Conservation (phyloP, 352 stramenopile species). For the Phytophthora rubi region DNA sequence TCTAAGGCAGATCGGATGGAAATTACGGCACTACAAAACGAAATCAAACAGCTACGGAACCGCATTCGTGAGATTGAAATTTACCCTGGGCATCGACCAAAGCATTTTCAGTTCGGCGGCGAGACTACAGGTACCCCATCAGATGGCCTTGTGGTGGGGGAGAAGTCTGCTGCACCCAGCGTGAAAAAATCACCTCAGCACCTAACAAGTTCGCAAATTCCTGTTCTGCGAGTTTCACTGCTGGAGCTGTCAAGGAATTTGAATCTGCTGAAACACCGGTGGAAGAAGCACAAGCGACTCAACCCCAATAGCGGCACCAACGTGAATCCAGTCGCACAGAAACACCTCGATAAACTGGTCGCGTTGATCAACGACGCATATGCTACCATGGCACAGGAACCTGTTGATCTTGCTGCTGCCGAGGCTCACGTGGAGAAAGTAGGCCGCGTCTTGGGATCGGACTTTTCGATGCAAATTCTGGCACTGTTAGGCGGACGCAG, state of each 20-base stretch:
- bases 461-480: conserved; percentile 76
- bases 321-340: conserved; percentile 63
- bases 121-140: neutral
- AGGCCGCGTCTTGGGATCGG: conserved; percentile 57
- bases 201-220: conserved; percentile 51
- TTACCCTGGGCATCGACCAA: conserved; percentile 18
- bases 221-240: conserved; percentile 71
- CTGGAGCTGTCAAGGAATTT: conserved; percentile 78
- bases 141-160: conserved; percentile 24
- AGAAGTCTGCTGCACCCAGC: neutral
- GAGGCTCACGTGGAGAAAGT: conserved; percentile 64
- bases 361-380: conserved; percentile 80
- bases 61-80: conserved; percentile 41
- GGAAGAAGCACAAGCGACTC: conserved; percentile 59
- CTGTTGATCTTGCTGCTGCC: conserved; percentile 53
- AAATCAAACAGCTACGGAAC: conserved; percentile 55
- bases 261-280: conserved; percentile 66
- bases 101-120: conserved; percentile 19
- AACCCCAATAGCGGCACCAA: conserved; percentile 31
- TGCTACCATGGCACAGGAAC: conserved; percentile 57
- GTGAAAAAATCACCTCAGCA: conserved; percentile 31
- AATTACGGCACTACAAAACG: conserved; percentile 48
- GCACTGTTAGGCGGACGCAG: conserved; percentile 43
- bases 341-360: conserved; percentile 76
- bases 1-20: conserved; percentile 69